Base-by-base conservation (phyloP, 257 asterid genomes). In the Solanum boliviense region DNA sequence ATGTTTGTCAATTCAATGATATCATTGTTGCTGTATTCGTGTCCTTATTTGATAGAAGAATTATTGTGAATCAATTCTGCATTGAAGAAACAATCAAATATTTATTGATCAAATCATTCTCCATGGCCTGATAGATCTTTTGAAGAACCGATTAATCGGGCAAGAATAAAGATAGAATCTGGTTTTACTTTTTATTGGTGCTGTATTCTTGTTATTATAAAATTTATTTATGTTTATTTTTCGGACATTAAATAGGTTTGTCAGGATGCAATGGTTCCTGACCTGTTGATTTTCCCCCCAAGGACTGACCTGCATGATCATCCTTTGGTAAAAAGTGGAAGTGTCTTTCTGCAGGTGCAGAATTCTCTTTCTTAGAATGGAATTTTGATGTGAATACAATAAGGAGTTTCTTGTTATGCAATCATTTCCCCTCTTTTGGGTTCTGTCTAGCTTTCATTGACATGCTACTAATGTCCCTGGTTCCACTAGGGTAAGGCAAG, bases 301-400 rank as follows among this genome's bases (percentile, higher is more conserved):
- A 95, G 97, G 88, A 92, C 98, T 81, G 98, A 95, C 92, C 91
- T 97, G 90, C 99, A 97, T 91, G 91, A 94, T 44, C 99, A 97
- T 90, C 98, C 96, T 82, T 94, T 95, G 87, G 97, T 96, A 34
- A 68, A 36, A 85, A 92, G 87, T 89, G 98, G 98, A 91, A 93
- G 92, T 87, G 88, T 94, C 83, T 91, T 97, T 91, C 83, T 97
- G 94, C 99, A 97, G 98, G 99, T 97, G 88, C 72, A 38, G 23
- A 34, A 48, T 86, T 56, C 58, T 56, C 39, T 72, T 72, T 73
- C 52, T 62, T 52, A 72, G 25, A 20, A 79, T 71, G 36, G 15
- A 48, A 12, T 34, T 73, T 27, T 62, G 9, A 29, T 81, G 39
- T 48, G 41, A 79, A 79, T 79, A 79, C 29, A 46, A 9, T 12